Percentiles rank a stretch among this genome's conserved stretches.
These are phyloP conservation scores for Annulohypoxylon maeteangense DNA, from an alignment of 495 filamentous ascomycete genomes.

Conservation along the genomic window DNA sequence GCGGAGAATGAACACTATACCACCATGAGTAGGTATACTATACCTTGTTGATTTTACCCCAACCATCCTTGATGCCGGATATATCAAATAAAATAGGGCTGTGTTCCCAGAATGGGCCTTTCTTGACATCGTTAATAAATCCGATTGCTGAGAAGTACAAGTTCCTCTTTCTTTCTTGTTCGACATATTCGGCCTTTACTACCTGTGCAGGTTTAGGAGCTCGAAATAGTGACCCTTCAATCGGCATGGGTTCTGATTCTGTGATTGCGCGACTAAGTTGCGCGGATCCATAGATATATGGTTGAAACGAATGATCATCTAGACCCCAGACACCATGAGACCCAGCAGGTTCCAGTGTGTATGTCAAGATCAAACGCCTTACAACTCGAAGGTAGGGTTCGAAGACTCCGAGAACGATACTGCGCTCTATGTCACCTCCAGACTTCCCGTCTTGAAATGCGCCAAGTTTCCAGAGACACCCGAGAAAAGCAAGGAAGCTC, in stretches of 20 bases:
- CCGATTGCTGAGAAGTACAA: constrained; percentile 99
- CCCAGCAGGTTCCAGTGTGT: constrained; percentile 94
- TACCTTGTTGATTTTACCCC: constrained; percentile 99
- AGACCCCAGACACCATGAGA: constrained; percentile 97
- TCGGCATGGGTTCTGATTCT: constrained; percentile 68
- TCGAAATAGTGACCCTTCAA: constrained; percentile 77
- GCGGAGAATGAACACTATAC: neutral
- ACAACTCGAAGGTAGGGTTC: constrained; percentile 87
- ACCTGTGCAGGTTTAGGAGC: constrained; percentile 78
- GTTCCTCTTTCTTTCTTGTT: constrained; percentile 74
- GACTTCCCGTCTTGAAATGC: constrained; percentile 72
- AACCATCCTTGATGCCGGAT: constrained; percentile 86
- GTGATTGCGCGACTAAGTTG: constrained; percentile 82
- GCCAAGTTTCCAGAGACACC: constrained; percentile 87
- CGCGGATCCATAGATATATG: constrained; percentile 94
- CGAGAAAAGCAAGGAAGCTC: constrained; percentile 92
- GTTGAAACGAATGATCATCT: constrained; percentile 96
- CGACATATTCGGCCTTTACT: constrained; percentile 71
- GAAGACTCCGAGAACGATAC: constrained; percentile 81
- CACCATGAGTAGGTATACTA: constrained; percentile 7
- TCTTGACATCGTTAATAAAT: constrained; percentile 99
- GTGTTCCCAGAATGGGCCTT: constrained; percentile 97
- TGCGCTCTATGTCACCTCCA: constrained; percentile 67
- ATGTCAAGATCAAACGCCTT: constrained; percentile 85
- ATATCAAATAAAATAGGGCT: constrained; percentile 96